Evolutionary conservation across 75 land plant species (phyloP), one percentile per base, ranked within the genome.

Genomic region (Gnetum montanum): DNA sequence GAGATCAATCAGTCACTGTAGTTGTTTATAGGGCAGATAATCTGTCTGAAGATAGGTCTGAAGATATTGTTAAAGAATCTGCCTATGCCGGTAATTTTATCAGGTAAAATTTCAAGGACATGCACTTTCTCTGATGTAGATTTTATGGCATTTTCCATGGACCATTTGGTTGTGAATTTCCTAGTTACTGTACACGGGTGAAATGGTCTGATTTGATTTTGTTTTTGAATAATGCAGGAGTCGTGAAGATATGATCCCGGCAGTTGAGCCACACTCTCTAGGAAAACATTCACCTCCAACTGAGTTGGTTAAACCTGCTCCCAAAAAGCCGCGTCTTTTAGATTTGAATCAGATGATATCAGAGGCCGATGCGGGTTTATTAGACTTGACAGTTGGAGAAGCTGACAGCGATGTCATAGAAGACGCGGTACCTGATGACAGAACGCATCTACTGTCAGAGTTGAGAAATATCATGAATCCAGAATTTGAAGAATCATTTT

Each of bases 241-340:
- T n/a, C n/a, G n/a, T n/a, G n/a, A n/a, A n/a, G n/a, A n/a, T n/a
- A 31, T 57, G 37, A 15, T 25, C n/a, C 19, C 8, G 15, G 46
- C 7, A 18, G 18, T 54, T 40, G 1, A 59, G 10, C 46, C 45
- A 13, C 62, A 59, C 31, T 28, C 6, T 19, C 29, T 66, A 31
- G 70, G 74, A 16, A 71, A 71, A 57, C 74, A 71, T 58, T 60
- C 59, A 51, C 54, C 73, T 54, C 37, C 50, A 12, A 40, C 68
- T 5, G 72, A 70, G 11, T 20, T 28, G 8, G 15, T 24, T 7
- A 64, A 64, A 33, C 62, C 57, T 45, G 52, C 74, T 36, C 46
- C 54, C 18, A 71, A 71, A 53, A 18, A 53, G 6, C 64, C 58
- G 16, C 57, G 43, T 22, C 61, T 45, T 22, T 7, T 46, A 11